Percentiles rank a stretch among this genome's conserved stretches.
Evolutionary conservation across 257 asterid species (phyloP).

Genomic region (Solanum medicagineum): DNA sequence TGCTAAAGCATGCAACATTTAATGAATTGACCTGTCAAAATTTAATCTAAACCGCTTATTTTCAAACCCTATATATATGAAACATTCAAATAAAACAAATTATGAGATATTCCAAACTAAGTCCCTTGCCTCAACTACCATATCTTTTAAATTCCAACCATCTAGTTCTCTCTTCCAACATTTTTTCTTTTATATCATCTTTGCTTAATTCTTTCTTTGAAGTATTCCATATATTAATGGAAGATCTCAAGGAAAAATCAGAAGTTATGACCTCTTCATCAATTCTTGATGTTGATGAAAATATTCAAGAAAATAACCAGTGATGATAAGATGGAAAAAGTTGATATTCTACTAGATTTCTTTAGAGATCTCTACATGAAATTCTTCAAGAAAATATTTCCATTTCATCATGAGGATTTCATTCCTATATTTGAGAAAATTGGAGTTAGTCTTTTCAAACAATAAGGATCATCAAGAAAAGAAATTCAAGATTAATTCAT

Average conservation of each 20-base stretch:
- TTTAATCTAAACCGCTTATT: not conserved
- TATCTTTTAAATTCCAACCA: not conserved
- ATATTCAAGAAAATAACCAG: not conserved
- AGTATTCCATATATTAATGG: not conserved
- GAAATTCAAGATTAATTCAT: not conserved
- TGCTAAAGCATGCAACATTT: not conserved
- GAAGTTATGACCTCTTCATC: not conserved
- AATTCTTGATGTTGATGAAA: not conserved
- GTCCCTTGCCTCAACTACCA: not conserved
- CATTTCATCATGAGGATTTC: not conserved
- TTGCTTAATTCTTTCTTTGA: not conserved
- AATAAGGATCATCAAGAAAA: not conserved
- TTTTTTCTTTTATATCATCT: not conserved
- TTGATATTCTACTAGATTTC: not conserved
- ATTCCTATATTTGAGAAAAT: not conserved
- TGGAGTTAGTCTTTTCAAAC: not conserved
- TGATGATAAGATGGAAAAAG: not conserved
- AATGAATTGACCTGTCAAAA: not conserved
- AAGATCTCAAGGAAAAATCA: not conserved
- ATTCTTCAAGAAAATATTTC: constrained; percentile 1
- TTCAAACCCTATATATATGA: not conserved
- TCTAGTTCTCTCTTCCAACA: not conserved
- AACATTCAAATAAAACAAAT: not conserved
- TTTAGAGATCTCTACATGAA: not conserved
- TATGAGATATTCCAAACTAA: not conserved